Evolutionary conservation across 2,329 filamentous ascomycete genomes (phyloP), one percentile per base, ranked within the genome.

Genomic region (Fusarium gaditjirri): DNA sequence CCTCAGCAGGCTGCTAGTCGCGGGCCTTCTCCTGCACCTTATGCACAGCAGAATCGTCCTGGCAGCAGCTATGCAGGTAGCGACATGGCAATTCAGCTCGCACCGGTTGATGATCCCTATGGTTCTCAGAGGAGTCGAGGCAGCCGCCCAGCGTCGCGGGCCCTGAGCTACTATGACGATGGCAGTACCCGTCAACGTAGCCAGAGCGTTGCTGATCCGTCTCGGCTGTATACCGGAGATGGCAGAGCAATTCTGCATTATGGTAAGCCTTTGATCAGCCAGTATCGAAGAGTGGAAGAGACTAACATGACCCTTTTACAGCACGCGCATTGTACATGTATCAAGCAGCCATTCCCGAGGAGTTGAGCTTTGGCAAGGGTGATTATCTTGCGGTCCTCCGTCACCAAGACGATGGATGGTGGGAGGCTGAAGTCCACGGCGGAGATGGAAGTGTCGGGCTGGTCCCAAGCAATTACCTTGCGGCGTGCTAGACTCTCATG

Each of bases 331-430:
- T 98, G 85, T 99, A 98, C 82, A 91, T 94, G 85, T 99, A 99
- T 81, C 91, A 93, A 78, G 94, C 96, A 5, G 95, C 94, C 27
- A 99, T 99, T 65, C 94, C 95, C 0, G 96, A 98, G 80, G 97
- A 99, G 82, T 85, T 99, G 25, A 92, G 93, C 19, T 99, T 99
- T 81, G 87, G 87, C 50, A 99, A 99, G 84, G 95, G 95, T 52
- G 97, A 99, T 79, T 90, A 95, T 65, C 86, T 99, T 19, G 94
- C 95, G 5, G 91, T 99, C 19, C 85, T 98, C 50, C 89, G 95
- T 67, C 90, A 97, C 77, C 96, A 99, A 83, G 96, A 99, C 80
- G 96, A 99, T 79, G 96, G 96, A 25, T 99, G 96, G 96, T 99
- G 97, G 96, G 96, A 99, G 84, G 97, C 97, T 17, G 95, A 98